Evolutionary conservation across 2,329 filamentous ascomycete species (phyloP), one percentile per base, ranked within the genome.

Genomic region (Penicillium sp.): DNA sequence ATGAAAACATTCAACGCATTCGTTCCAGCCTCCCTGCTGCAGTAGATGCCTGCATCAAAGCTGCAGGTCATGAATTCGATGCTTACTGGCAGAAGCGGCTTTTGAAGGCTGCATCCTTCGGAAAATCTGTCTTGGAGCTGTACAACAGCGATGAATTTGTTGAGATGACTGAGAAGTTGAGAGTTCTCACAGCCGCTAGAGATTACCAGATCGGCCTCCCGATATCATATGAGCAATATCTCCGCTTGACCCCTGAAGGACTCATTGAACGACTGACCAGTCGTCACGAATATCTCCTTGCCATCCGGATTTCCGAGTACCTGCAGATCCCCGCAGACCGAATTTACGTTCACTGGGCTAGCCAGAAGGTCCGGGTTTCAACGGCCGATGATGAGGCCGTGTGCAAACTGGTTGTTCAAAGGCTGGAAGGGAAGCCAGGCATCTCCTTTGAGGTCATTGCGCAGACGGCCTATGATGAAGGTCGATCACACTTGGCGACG

Each of bases 131-230:
- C 0, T 83, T 99, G 3, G 95, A 98, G 69, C 87, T 98, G 13
- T 99, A 98, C 78, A 97, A 95, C 75, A 97, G 93, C 71, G 95
- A 99, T 70, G 94, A 99, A 65, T 99, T 98, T 76, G 95, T 99
- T 55, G 94, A 98, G 63, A 98, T 97, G 89, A 96, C 92, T 67
- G 94, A 99, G 75, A 95, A 89, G 0, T 79, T 99, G 16, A 89
- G 95, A 16, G 93, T 99, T 0, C 82, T 99, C 50, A 98, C 97
- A 69, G 94, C 94, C 6, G 90, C 94, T 13, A 88, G 95, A 53
- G 96, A 90, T 74, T 98, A 95, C 72, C 90, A 96, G 69, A 85
- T 98, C 54, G 95, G 95, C 2, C 80, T 99, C 22, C 92, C 94
- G 0, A 75, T 99, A 4, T 96, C 93, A 4, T 96, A 95, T 71